Percentiles rank a stretch among this genome's conserved stretches.
Evolutionary conservation across 2,329 filamentous ascomycete genomes (phyloP).

Genomic region (Cytospora chrysosperma): DNA sequence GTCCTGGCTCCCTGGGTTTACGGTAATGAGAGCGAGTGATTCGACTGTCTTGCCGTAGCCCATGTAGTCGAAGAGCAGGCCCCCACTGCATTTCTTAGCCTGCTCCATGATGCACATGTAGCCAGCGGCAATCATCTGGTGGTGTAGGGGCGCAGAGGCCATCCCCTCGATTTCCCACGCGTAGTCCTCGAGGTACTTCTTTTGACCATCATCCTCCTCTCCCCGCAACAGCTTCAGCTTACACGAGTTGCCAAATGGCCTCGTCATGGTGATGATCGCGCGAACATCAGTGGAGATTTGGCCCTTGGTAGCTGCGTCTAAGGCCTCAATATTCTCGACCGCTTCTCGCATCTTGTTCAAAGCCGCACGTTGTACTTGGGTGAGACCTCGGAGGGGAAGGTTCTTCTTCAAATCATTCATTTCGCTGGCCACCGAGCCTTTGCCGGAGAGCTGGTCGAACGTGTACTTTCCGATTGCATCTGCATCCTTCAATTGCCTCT

Average conservation of each 20-base stretch:
- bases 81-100: neutral
- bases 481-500: neutral
- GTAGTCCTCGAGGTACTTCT: neutral
- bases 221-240: neutral
- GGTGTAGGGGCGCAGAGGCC: neutral
- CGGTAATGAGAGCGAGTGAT: neutral
- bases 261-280: neutral
- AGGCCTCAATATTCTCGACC: neutral
- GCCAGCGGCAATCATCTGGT: neutral
- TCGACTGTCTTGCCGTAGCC: neutral
- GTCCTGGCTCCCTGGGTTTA: neutral
- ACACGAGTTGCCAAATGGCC: neutral
- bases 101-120: neutral
- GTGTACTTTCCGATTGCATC: neutral
- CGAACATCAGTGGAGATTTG: neutral
- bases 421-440: neutral
- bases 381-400: neutral
- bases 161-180: neutral
- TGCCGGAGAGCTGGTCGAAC: neutral
- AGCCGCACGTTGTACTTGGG: too few species aligned
- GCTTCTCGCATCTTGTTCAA: neutral
- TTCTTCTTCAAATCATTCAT: neutral
- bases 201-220: neutral
- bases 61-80: constrained; percentile 1
- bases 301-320: neutral